Evolutionary conservation across 495 filamentous ascomycete species (phyloP), one percentile per base, ranked within the genome.

Genomic region (Hyaloscypha bicolor): DNA sequence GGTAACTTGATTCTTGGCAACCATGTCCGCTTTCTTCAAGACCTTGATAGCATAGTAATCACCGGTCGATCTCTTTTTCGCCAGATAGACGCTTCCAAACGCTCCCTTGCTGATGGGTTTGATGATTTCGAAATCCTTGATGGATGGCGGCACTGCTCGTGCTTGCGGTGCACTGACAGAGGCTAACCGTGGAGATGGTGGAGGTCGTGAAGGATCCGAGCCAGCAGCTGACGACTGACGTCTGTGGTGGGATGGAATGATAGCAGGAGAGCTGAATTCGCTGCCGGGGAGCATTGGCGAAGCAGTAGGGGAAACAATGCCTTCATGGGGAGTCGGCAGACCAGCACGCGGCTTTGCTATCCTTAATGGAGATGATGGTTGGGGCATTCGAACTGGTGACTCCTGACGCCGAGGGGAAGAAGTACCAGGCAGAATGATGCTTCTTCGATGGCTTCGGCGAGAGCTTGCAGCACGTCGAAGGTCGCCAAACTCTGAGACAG

Each of bases 21-120:
- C 92, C 95, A 99, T 99, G 80, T 99, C 95, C 11, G 96, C 94
- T 76, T 99, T 99, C 79, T 97, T 97, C 64, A 99, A 76, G 19
- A 97, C 96, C 75, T 99, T 99, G 80, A 99, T 97, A 4, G 95
- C 95, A 77, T 91, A 99, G 76, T 98, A 98, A 73, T 99, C 95
- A 29, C 94, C 94, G 2, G 96, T 98, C 0, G 93, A 93, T 76
- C 96, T 99, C 84, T 99, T 99, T 77, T 98, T 99, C 0, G 94
- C 92, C 63, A 99, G 78, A 73, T 98, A 99, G 14, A 99, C 95
- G 77, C 95, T 98, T 6, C 95, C 95, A 79, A 99, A 99, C 16
- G 95, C 95, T 65, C 95, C 95, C 78, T 97, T 98, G 80, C 95
- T 99, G 75, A 99, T 99, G 30, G 95, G 95, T 71, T 99, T 99